These are phyloP conservation scores for Acacia confusa DNA, from an alignment of 306 rosid species.

Conservation along the genomic window DNA sequence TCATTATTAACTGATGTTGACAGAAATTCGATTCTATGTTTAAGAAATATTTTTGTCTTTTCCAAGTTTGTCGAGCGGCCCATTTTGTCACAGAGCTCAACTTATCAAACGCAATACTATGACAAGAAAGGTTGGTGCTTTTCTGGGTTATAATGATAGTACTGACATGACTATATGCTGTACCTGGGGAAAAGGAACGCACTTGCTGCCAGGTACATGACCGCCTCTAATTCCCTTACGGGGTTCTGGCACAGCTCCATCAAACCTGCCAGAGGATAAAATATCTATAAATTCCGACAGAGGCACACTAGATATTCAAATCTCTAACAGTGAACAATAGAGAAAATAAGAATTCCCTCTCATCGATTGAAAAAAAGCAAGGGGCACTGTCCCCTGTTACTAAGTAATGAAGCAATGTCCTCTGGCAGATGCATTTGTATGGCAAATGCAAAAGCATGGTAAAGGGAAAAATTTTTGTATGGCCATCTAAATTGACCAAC, in stretches of 20 bases:
- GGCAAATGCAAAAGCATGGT: too few relatives aligned
- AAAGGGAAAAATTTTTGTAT: too few relatives aligned
- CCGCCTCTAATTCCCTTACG: conserved; percentile 90
- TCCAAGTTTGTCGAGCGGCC: too few relatives aligned
- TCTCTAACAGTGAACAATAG: neutral
- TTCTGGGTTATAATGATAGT: neutral
- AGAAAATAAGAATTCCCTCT: neutral
- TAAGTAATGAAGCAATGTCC: too few relatives aligned
- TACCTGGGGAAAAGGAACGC: conserved; percentile 83
- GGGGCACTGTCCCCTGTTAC: too few relatives aligned
- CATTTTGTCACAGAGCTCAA: too few relatives aligned
- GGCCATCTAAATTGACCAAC: too few relatives aligned
- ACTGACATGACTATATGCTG: neutral
- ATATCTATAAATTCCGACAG: conserved; percentile 35
- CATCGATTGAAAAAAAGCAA: too few relatives aligned
- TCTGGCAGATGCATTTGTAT: too few relatives aligned
- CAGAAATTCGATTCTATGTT: too few relatives aligned
- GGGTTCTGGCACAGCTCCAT: conserved; percentile 78
- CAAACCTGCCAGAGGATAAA: conserved; percentile 59
- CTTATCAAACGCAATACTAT: neutral
- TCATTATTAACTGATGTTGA: neutral
- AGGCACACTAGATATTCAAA: neutral
- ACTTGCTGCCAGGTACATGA: conserved; percentile 92
- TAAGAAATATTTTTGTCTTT: too few relatives aligned
- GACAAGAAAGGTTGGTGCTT: conserved; percentile 18